Base-by-base conservation (phyloP, 2,329 filamentous ascomycete species). In the Rhynchosporium agropyri region DNA sequence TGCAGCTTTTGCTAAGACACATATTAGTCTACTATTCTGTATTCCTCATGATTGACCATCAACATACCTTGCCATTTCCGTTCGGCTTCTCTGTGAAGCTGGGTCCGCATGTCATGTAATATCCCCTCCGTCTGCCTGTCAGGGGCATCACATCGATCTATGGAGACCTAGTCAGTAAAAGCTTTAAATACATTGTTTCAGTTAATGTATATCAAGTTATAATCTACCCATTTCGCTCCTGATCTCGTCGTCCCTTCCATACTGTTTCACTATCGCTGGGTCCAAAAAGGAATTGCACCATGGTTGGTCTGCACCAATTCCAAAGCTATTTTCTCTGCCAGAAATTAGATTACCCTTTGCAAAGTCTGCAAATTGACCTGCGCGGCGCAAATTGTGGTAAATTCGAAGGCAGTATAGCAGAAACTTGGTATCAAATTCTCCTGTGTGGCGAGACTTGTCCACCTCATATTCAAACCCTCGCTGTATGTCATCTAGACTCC, bases 401-500 rank as follows among this genome's bases (percentile, higher is more conserved):
- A 63, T 63, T 26, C 55, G 61, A 13, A 50, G 55, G 13, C 54
- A 43, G 20, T 40, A 54, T 9, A 42, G 4, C 3, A 63, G 48
- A 31, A 57, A 63, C 8, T 42, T 9, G n/a, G 6, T 31, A 26
- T 38, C 13, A 28, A 26, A 58, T 2, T 59, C 33, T 12, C 40
- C 40, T 4, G 38, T 54, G 9, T 20, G 9, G 8, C 15, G 9
- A 6, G 20, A 31, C 0, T 28, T 36, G 2, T 13, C 8, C 3
- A 55, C 10, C 33, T 58, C 61, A 10, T 20, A 7, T 20, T 33
- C 2, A 3, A 59, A 10, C 29, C 29, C 36, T 2, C 4, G 3
- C 29, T 59, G 31, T 1, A 63, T n/a, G 2, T 15, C 9, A 13
- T 59, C 42, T 4, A 49, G 48, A 9, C 58, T 40, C 26, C 38